phyloP scores from a whole-genome alignment of 1,284 basidiomycete genomes.

The Bondarzewia mesenterica region DNA sequence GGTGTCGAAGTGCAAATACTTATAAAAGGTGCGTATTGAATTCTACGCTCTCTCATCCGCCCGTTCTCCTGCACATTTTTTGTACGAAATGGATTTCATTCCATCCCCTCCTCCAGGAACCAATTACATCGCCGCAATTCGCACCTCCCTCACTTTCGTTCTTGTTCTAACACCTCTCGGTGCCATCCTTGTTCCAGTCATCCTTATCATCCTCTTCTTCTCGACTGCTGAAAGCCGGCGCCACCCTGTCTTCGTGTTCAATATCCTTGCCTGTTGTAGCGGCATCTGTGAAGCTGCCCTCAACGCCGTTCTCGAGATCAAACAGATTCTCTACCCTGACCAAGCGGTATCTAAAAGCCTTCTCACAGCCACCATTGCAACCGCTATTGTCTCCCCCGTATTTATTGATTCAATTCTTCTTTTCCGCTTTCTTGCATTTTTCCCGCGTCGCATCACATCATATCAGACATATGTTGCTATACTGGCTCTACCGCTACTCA shows the following conservation, averaged over 20 bases:
- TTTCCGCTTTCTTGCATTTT: slow-evolving; percentile 24
- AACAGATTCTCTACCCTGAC: background rate
- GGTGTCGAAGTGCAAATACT: too few species aligned
- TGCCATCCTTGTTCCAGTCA: slow-evolving; percentile 22
- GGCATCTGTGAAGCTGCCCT: background rate
- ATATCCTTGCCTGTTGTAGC: slow-evolving; percentile 16
- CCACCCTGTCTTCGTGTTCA: slow-evolving; percentile 24
- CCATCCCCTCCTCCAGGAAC: background rate
- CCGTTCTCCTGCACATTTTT: too few species aligned
- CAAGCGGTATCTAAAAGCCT: background rate
- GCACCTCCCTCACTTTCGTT: slow-evolving; percentile 18
- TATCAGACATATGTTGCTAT: slow-evolving; percentile 13
- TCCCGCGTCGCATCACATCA: slow-evolving; percentile 18
- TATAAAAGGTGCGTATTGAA: too few species aligned
- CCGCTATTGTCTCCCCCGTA: slow-evolving; percentile 15
- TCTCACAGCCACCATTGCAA: background rate
- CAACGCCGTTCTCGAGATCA: background rate
- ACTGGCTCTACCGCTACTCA: slow-evolving; percentile 17
- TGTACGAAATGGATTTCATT: too few species aligned
- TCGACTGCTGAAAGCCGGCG: slow-evolving; percentile 18
- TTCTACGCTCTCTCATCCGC: background rate
- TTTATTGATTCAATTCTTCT: slow-evolving; percentile 26
- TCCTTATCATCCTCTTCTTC: slow-evolving; percentile 15
- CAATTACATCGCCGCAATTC: background rate
- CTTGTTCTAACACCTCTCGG: slow-evolving; percentile 22